Percentiles rank a stretch among this genome's conserved stretches.
Conservation (phyloP, 495 filamentous ascomycete species). For the Letharia columbiana region DNA sequence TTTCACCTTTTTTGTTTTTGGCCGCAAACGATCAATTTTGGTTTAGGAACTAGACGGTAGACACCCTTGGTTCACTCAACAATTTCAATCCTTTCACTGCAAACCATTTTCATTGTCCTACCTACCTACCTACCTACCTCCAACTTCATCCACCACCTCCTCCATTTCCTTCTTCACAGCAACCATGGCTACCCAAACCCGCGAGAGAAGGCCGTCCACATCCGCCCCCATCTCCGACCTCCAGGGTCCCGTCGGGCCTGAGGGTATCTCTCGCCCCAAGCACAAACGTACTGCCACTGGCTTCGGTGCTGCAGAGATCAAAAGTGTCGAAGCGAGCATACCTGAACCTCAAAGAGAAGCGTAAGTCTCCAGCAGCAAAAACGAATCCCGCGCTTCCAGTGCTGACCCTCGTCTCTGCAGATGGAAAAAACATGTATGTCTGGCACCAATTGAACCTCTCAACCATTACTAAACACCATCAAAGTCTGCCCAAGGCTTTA, state of each 20-base stretch:
- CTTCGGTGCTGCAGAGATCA: conserved; percentile 83
- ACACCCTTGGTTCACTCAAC: conserved; percentile 15
- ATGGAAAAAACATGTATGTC: conserved; percentile 70
- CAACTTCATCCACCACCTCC: background rate
- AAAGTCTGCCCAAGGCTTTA: conserved; percentile 61
- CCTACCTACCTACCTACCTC: background rate
- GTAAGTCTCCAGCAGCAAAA: conserved; percentile 36
- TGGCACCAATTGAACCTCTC: conserved; percentile 5
- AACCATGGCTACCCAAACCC: conserved; percentile 31
- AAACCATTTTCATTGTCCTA: conserved; percentile 19
- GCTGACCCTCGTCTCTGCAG: conserved; percentile 30
- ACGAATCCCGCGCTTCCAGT: background rate
- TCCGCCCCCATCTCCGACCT: conserved; percentile 76
- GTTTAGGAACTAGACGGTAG: conserved; percentile 1
- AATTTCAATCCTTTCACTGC: conserved; percentile 19
- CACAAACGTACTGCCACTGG: conserved; percentile 92
- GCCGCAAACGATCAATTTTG: conserved; percentile 5
- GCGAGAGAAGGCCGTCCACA: conserved; percentile 66
- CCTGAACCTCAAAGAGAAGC: conserved; percentile 81
- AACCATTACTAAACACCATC: conserved; percentile 15
- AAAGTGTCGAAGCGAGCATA: conserved; percentile 80
- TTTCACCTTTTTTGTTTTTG: background rate
- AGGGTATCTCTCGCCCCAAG: conserved; percentile 63
- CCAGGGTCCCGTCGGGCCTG: conserved; percentile 68
- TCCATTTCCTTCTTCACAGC: conserved; percentile 10